Evolutionary conservation across 2,329 filamentous ascomycete genomes (phyloP).

Genomic region (Stemphylium lycopersici): DNA sequence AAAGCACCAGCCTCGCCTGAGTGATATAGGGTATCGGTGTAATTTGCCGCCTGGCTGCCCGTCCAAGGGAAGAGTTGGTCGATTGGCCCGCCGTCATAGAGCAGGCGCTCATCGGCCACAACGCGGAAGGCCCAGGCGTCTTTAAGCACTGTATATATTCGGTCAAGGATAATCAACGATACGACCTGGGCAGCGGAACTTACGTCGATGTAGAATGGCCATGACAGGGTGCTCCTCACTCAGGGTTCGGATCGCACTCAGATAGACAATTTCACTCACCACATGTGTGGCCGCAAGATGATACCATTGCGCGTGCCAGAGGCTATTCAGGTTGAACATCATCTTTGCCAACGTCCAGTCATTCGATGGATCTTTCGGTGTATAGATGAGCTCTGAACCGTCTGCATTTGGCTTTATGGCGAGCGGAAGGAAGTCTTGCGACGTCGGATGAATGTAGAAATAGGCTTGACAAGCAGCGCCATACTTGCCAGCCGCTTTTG

Average conservation of each 20-base stretch:
- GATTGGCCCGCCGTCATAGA: conserved; percentile 3
- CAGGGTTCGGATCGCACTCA: conserved; percentile 56
- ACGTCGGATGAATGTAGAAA: conserved; percentile 53
- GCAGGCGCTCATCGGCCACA: not conserved
- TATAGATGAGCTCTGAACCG: conserved; percentile 54
- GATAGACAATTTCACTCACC: conserved; percentile 53
- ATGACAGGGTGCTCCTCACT: conserved; percentile 55
- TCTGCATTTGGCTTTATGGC: conserved; percentile 56
- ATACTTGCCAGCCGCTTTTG: conserved; percentile 32
- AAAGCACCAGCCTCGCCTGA: not conserved
- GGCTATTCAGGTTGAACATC: conserved; percentile 57
- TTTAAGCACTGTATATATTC: not conserved
- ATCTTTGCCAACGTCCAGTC: conserved; percentile 62
- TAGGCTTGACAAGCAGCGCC: conserved; percentile 54
- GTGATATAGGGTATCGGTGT: conserved; percentile 6
- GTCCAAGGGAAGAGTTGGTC: conserved; percentile 6
- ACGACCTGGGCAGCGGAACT: not conserved
- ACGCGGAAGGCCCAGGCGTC: conserved; percentile 8
- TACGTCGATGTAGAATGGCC: conserved; percentile 36
- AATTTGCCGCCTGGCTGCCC: not conserved
- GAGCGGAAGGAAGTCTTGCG: conserved; percentile 55
- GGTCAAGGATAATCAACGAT: not conserved
- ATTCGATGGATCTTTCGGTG: conserved; percentile 51
- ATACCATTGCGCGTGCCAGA: conserved; percentile 54
- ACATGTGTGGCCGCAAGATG: conserved; percentile 55